Evolutionary conservation across 345 rosid genomes (phyloP), one percentile per base, ranked within the genome.

Genomic region (Mallotus nudiflorus): DNA sequence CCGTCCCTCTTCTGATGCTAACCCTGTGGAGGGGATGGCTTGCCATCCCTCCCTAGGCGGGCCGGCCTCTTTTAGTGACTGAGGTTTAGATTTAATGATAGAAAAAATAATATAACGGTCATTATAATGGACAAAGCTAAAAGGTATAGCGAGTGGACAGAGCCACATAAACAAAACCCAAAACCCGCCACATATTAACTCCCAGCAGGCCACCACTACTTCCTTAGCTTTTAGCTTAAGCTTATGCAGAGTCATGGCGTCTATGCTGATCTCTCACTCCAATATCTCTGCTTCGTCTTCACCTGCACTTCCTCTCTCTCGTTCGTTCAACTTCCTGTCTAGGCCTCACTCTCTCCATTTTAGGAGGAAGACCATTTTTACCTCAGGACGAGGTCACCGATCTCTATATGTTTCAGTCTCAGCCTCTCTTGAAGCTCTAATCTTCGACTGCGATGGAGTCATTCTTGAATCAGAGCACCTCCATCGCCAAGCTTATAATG

Each of bases 361-460:
- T 69, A 9, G 14, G 20, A 54, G 63, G 55, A 66, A 56, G 40
- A 52, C n/a, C n/a, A 67, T n/a, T 20, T 53, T 9, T 24, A n/a
- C 52, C 28, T 9, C 37, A 2, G 27, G 31, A 13, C 52, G 13
- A 9, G 12, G 25, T 25, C 64, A 6, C 5, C 63, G 29, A 14
- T 39, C 49, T n/a, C 63, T 75, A 35, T 60, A 73, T 0, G 73
- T 79, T 67, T 71, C 77, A 0, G 82, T 88, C 22, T 77, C 67
- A 4, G 67, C 75, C 54, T 83, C 92, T 35, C 92, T 94, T 0
- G 65, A 83, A 77, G 97, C 96, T 77, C 86, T 94, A 52, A 83
- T 94, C 19, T 94, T 94, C 65, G 97, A 94, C 74, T 94, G 98
- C 63, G 98, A 91, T 55, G 98, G 98, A 11, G 98, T 91, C 13